Evolutionary conservation across 305 asterid genomes (phyloP).

Genomic region (Rubia peregrina): DNA sequence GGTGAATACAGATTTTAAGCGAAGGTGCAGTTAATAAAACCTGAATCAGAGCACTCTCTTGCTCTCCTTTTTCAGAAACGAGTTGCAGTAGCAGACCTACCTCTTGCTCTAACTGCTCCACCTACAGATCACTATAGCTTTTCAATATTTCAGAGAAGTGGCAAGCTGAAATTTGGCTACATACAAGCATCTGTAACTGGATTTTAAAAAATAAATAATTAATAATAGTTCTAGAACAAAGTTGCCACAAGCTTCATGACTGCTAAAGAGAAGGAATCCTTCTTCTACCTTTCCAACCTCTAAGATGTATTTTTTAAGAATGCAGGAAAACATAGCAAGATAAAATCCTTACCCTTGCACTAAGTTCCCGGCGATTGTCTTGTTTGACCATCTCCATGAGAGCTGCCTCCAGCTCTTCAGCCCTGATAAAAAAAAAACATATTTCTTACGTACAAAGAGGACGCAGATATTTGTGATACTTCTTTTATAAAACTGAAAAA

Average conservation of each 20-base stretch:
- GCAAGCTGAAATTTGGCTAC: background rate
- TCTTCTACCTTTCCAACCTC: too few species aligned
- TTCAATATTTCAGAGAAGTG: background rate
- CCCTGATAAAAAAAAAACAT: constrained; percentile 39
- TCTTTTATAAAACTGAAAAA: too few species aligned
- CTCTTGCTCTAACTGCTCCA: constrained; percentile 81
- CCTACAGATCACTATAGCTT: constrained; percentile 31
- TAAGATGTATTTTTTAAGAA: background rate
- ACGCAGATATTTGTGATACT: background rate
- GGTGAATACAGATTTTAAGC: background rate
- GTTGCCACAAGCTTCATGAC: background rate
- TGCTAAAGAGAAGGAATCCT: constrained; percentile 3
- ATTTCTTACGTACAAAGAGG: background rate
- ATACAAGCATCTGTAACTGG: background rate
- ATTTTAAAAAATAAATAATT: too few species aligned
- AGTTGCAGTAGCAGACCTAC: constrained; percentile 55
- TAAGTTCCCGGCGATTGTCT: constrained; percentile 79
- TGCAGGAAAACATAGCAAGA: too few species aligned
- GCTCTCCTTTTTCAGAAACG: constrained; percentile 59
- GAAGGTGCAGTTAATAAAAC: constrained; percentile 29
- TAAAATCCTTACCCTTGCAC: constrained; percentile 55
- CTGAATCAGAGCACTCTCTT: constrained; percentile 82
- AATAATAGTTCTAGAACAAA: background rate
- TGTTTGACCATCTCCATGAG: constrained; percentile 82
- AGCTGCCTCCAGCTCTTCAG: constrained; percentile 92